phyloP scores from a whole-genome alignment of 768 basidiomycete species.

The Galerina sulciceps region DNA sequence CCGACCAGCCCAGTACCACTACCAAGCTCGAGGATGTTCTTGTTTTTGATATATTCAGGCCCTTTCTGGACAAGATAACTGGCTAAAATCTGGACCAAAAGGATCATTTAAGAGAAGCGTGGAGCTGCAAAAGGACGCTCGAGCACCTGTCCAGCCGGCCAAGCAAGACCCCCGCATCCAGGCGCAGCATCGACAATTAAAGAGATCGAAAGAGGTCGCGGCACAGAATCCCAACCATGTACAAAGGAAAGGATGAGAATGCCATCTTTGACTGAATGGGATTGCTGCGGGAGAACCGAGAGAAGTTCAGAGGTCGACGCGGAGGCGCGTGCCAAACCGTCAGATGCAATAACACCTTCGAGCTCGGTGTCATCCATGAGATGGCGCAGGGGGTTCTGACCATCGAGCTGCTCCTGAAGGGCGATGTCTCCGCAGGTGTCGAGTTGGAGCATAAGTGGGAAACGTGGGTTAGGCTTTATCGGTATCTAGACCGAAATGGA shows the following conservation, averaged over 20 bases:
- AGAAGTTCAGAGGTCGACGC: constrained; percentile 32
- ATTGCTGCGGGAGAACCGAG: constrained; percentile 56
- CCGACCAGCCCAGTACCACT: constrained; percentile 95
- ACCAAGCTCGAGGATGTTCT: constrained; percentile 80
- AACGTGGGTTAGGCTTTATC: not conserved
- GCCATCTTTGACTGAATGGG: constrained; percentile 51
- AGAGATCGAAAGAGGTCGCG: constrained; percentile 41
- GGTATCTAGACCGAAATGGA: no score
- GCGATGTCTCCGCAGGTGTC: constrained; percentile 36
- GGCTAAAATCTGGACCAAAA: constrained; percentile 66
- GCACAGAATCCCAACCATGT: constrained; percentile 20
- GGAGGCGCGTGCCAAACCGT: constrained; percentile 26
- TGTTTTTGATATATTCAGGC: constrained; percentile 50
- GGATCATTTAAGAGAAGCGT: constrained; percentile 7
- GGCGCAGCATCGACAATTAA: constrained; percentile 79
- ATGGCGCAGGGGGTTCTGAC: constrained; percentile 64
- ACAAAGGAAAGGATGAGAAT: constrained; percentile 49
- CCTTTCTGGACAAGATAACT: constrained; percentile 71
- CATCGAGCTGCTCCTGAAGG: constrained; percentile 58
- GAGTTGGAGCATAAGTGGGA: constrained; percentile 19
- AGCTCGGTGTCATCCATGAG: constrained; percentile 45
- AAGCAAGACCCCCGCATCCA: constrained; percentile 91
- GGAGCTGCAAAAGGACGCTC: not conserved
- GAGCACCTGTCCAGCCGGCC: constrained; percentile 89
- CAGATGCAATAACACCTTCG: constrained; percentile 32